Evolutionary conservation across 495 filamentous ascomycete species (phyloP).

Genomic region (Cladorrhinum samala): DNA sequence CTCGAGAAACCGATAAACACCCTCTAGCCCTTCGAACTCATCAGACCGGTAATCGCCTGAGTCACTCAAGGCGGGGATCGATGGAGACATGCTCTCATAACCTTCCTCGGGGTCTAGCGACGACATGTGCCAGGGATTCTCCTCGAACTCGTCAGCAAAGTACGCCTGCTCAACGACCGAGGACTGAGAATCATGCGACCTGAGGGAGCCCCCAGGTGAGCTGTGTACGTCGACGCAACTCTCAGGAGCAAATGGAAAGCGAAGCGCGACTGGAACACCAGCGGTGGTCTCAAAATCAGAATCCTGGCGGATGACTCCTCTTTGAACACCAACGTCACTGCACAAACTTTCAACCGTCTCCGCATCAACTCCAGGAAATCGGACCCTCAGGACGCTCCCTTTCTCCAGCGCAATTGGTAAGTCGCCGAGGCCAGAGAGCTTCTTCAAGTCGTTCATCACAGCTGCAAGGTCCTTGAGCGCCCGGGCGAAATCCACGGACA

Average conservation of each 20-base stretch:
- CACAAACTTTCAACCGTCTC: slow-evolving; percentile 78
- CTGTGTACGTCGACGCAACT: slow-evolving; percentile 34
- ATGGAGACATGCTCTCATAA: slow-evolving; percentile 45
- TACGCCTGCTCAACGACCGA: slow-evolving; percentile 40
- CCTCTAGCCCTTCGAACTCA: slow-evolving; percentile 75
- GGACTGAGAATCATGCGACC: slow-evolving; percentile 39
- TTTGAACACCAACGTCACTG: slow-evolving; percentile 72
- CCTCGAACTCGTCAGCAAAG: slow-evolving; percentile 28
- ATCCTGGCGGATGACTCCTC: slow-evolving; percentile 76
- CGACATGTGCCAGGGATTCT: slow-evolving; percentile 42
- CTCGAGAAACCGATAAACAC: slow-evolving; percentile 80
- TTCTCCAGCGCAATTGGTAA: slow-evolving; percentile 70
- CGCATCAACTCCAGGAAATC: slow-evolving; percentile 86
- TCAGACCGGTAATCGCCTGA: slow-evolving; percentile 40
- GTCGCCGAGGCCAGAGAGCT: slow-evolving; percentile 69
- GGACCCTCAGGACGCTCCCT: slow-evolving; percentile 57
- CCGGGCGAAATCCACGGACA: slow-evolving; percentile 84
- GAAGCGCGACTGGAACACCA: slow-evolving; percentile 66
- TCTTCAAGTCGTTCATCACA: slow-evolving; percentile 74
- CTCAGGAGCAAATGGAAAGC: slow-evolving; percentile 76
- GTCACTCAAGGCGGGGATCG: slow-evolving; percentile 28
- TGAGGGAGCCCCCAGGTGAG: slow-evolving; percentile 42
- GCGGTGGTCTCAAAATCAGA: slow-evolving; percentile 56
- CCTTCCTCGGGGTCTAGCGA: slow-evolving; percentile 38
- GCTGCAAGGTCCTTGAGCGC: slow-evolving; percentile 76